A percentile compares a stretch with the other conserved stretches of the same genome.
Conservation (phyloP, 805 yeast species). For the Wickerhamomyces chaumierensis region DNA sequence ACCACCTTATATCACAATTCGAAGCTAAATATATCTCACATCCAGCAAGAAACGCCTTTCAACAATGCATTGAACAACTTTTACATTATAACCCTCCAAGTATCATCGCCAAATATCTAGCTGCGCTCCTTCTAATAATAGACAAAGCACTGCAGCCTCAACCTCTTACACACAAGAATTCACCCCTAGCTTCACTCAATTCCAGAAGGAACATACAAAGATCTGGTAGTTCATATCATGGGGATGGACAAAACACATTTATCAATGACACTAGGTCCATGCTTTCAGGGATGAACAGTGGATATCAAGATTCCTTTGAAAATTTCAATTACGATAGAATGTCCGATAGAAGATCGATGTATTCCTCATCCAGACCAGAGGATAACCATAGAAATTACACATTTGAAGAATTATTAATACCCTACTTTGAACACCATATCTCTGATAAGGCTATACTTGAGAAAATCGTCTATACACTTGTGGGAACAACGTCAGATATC, state of each 20-base stretch:
- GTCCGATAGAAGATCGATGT: constrained; percentile 26
- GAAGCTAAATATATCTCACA: background rate
- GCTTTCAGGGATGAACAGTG: constrained; percentile 4
- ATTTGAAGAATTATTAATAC: constrained; percentile 19
- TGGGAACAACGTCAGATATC: constrained; percentile 52
- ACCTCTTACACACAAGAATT: background rate
- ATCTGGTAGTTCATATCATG: background rate
- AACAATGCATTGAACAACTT: constrained; percentile 5
- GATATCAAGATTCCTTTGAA: constrained; percentile 25
- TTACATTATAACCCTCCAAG: constrained; percentile 2
- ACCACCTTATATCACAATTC: background rate
- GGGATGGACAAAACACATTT: constrained; percentile 1
- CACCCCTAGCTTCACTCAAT: background rate
- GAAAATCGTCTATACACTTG: constrained; percentile 39
- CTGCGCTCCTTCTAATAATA: background rate
- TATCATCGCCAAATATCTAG: constrained; percentile 5
- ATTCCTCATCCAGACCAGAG: constrained; percentile 15
- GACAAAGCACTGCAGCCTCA: background rate
- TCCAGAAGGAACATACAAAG: background rate
- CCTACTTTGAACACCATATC: constrained; percentile 24
- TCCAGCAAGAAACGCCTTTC: background rate
- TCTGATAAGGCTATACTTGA: constrained; percentile 32
- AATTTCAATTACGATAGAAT: constrained; percentile 22
- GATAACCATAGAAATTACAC: constrained; percentile 11
- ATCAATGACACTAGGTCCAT: constrained; percentile 6